Evolutionary conservation across 2,329 filamentous ascomycete species (phyloP).

Genomic region (Fusarium sp.): DNA sequence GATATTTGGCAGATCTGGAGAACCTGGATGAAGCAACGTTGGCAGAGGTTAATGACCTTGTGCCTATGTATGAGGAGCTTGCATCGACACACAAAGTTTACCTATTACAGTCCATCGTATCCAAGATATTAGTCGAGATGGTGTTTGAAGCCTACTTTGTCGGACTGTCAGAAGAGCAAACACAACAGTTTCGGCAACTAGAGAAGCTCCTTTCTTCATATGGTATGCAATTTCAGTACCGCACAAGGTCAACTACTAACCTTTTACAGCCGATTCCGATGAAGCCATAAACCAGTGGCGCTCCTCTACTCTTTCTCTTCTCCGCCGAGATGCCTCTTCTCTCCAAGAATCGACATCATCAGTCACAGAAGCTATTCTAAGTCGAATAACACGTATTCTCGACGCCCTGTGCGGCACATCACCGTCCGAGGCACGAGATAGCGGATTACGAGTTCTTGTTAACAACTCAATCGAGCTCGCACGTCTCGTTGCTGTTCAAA

Average conservation of each 20-base stretch:
- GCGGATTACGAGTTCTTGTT: slow-evolving; percentile 66
- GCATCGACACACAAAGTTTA: slow-evolving; percentile 68
- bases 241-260: background rate
- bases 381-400: slow-evolving; percentile 63
- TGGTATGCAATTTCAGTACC: slow-evolving; percentile 33
- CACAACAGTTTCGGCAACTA: slow-evolving; percentile 61
- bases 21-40: slow-evolving; percentile 57
- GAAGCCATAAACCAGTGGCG: slow-evolving; percentile 75
- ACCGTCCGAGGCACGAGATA: slow-evolving; percentile 60
- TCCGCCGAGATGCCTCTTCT: slow-evolving; percentile 65
- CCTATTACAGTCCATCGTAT: slow-evolving; percentile 72
- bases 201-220: slow-evolving; percentile 54
- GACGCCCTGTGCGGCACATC: slow-evolving; percentile 60
- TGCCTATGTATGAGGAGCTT: slow-evolving; percentile 70
- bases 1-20: slow-evolving; percentile 56
- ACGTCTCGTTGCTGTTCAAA: slow-evolving; percentile 68
- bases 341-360: slow-evolving; percentile 60
- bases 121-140: slow-evolving; percentile 69
- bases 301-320: slow-evolving; percentile 70
- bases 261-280: slow-evolving; percentile 55
- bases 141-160: slow-evolving; percentile 74
- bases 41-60: slow-evolving; percentile 60
- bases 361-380: slow-evolving; percentile 59
- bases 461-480: slow-evolving; percentile 67
- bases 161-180: slow-evolving; percentile 68